phyloP scores from a whole-genome alignment of 768 basidiomycete species.

The Leccinum fibrillosum region DNA sequence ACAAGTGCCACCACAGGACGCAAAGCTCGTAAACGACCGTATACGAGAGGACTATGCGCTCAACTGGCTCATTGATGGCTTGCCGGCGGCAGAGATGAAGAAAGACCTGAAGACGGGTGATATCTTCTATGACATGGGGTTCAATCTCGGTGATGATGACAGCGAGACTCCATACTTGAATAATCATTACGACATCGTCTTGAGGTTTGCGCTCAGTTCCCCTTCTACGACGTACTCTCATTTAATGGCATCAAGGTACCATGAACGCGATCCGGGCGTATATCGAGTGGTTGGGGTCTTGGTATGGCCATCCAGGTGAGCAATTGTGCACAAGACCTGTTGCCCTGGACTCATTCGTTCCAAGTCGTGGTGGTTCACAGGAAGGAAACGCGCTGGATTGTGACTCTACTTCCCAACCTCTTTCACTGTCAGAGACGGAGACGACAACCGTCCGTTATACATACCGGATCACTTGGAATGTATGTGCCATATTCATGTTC shows the following conservation, averaged over 20 bases:
- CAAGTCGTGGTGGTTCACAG: constrained; percentile 64
- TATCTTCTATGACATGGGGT: constrained; percentile 89
- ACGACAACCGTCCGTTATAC: constrained; percentile 75
- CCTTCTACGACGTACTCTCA: constrained; percentile 6
- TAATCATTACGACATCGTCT: constrained; percentile 89
- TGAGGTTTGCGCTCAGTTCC: constrained; percentile 47
- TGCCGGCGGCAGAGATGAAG: constrained; percentile 94
- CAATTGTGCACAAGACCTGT: not conserved
- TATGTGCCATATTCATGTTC: constrained; percentile 33
- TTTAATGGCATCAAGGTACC: constrained; percentile 56
- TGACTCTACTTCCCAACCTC: constrained; percentile 41
- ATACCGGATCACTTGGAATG: constrained; percentile 86
- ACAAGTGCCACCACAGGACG: constrained; percentile 64
- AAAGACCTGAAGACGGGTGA: constrained; percentile 75
- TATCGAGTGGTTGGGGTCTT: constrained; percentile 90
- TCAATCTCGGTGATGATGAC: constrained; percentile 82
- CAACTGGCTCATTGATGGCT: constrained; percentile 93
- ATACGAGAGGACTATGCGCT: constrained; percentile 90
- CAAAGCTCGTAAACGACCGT: constrained; percentile 87
- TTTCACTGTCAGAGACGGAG: constrained; percentile 59
- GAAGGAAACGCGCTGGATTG: constrained; percentile 47
- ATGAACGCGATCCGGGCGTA: constrained; percentile 62
- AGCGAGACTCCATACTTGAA: constrained; percentile 69
- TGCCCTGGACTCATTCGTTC: not conserved
- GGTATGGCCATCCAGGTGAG: constrained; percentile 66